Evolutionary conservation across 1,139 yeast genomes (phyloP).

Genomic region (Arxiozyma slooffiae): DNA sequence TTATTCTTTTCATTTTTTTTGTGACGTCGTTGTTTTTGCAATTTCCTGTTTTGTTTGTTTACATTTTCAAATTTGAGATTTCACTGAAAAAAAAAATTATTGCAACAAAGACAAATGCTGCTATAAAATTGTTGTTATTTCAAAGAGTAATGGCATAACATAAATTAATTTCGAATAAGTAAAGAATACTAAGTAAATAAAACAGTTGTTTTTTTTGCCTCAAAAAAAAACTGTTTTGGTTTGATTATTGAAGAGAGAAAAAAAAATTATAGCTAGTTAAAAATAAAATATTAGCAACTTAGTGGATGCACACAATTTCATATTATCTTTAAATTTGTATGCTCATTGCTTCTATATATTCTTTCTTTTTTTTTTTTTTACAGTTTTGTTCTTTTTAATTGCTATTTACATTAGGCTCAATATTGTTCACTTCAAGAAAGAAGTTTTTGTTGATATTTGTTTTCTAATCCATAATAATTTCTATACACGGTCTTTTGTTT

Average conservation of each 20-base stretch:
- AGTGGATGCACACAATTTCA: neutral
- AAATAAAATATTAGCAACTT: too few species aligned
- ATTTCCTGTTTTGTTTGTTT: neutral
- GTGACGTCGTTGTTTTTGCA: neutral
- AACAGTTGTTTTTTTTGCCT: neutral
- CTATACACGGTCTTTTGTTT: neutral
- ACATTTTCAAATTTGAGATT: neutral
- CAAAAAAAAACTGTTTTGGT: neutral
- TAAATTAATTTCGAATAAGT: too few species aligned
- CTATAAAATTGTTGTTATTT: too few species aligned
- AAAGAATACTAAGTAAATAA: neutral
- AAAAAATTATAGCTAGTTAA: neutral
- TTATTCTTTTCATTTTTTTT: neutral
- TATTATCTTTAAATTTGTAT: neutral
- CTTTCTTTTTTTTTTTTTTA: neutral
- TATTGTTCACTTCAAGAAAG: neutral
- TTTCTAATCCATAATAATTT: neutral
- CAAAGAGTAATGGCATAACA: too few species aligned
- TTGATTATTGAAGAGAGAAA: too few species aligned
- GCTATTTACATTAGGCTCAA: neutral
- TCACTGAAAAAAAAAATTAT: neutral
- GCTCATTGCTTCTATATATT: neutral
- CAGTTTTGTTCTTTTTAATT: too few species aligned
- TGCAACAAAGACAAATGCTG: too few species aligned
- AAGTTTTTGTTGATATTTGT: neutral